These are phyloP conservation scores for Cyclotella kingstonii DNA, from an alignment of 108 stramenopile genomes.

Conservation along the genomic window DNA sequence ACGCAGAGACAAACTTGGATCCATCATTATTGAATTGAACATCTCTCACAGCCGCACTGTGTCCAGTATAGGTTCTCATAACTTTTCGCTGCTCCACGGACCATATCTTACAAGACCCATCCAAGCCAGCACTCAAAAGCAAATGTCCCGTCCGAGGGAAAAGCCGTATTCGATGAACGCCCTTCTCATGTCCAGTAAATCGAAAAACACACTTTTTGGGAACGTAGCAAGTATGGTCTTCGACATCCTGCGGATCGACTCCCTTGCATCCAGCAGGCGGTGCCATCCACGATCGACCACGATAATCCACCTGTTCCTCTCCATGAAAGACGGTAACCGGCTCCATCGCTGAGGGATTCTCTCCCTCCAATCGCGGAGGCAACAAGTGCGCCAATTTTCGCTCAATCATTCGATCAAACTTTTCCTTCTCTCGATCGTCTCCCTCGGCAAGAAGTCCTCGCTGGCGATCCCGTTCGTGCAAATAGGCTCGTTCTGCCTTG, in stretches of 20 bases:
- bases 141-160: slow-evolving; percentile 97
- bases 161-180: slow-evolving; percentile 94
- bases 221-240: slow-evolving; percentile 90
- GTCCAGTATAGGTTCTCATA: slow-evolving; percentile 94
- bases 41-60: slow-evolving; percentile 92
- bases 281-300: slow-evolving; percentile 91
- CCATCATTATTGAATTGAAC: slow-evolving; percentile 92
- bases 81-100: slow-evolving; percentile 57
- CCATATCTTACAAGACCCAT: slow-evolving; percentile 94
- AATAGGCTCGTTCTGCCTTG: slow-evolving; percentile 71
- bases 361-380: slow-evolving; percentile 82
- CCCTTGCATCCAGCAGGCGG: slow-evolving; percentile 77
- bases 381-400: slow-evolving; percentile 93
- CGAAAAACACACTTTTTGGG: slow-evolving; percentile 93
- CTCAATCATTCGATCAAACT: slow-evolving; percentile 80
- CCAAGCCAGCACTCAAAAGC: slow-evolving; percentile 93
- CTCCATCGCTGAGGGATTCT: slow-evolving; percentile 65
- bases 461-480: slow-evolving; percentile 69
- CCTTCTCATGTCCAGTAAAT: slow-evolving; percentile 92
- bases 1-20: slow-evolving; percentile 80
- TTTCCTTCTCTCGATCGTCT: slow-evolving; percentile 46
- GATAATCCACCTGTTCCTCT: slow-evolving; percentile 84
- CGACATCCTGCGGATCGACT: slow-evolving; percentile 45
- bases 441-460: slow-evolving; percentile 54
- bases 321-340: slow-evolving; percentile 89